These are phyloP conservation scores for Agrostemma githago DNA, from an alignment of 148 eudicot genomes.

Conservation along the genomic window DNA sequence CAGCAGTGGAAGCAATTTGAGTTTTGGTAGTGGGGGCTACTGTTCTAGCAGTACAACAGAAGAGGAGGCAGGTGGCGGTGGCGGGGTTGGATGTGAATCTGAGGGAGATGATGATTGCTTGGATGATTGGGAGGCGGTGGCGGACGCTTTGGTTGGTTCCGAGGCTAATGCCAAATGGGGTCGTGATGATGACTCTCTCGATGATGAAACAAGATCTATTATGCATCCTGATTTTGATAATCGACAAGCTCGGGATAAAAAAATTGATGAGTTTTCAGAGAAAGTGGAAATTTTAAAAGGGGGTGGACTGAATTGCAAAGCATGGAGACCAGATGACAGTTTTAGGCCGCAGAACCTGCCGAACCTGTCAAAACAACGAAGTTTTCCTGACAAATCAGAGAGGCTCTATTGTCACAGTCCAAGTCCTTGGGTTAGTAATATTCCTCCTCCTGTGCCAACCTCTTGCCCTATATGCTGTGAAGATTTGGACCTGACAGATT, in stretches of 20 bases:
- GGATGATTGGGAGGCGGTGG: constrained; percentile 95
- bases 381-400: constrained; percentile 59
- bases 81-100: neutral
- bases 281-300: constrained; percentile 25
- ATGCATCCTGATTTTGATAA: constrained; percentile 11
- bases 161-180: constrained; percentile 37
- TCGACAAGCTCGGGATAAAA: constrained; percentile 3
- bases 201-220: constrained; percentile 17
- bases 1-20: constrained; percentile 36
- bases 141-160: constrained; percentile 67
- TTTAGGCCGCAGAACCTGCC: constrained; percentile 81
- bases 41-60: constrained; percentile 55
- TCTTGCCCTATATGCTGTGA: constrained; percentile 88
- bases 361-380: constrained; percentile 63
- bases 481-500: constrained; percentile 81
- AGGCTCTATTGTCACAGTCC: constrained; percentile 34
- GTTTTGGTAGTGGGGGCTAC: constrained; percentile 49
- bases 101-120: constrained; percentile 57
- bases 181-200: constrained; percentile 18
- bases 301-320: constrained; percentile 34
- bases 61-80: constrained; percentile 61
- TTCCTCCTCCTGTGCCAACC: constrained; percentile 34
- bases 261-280: constrained; percentile 17
- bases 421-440: constrained; percentile 47
- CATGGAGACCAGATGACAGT: constrained; percentile 86